A percentile compares a stretch with the other conserved stretches of the same genome.
Conservation (phyloP, 495 filamentous ascomycete genomes). For the Hyphodiscus hymeniophilus region DNA sequence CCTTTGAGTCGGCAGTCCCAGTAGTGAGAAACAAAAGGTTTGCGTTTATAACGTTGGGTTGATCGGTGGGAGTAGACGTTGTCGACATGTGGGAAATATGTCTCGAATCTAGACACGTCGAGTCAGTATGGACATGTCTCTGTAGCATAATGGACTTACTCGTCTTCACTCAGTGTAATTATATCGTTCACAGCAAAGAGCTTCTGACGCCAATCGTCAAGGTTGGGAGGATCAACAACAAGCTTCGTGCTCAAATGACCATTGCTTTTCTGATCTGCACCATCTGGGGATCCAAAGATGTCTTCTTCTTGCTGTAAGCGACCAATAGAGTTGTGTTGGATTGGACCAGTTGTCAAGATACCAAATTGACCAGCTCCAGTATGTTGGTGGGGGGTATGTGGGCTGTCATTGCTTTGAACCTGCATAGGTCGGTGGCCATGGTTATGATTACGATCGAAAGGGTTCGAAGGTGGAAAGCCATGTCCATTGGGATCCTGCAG, state of each 20-base stretch:
- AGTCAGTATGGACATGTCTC: constrained; percentile 11
- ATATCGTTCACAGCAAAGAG: constrained; percentile 71
- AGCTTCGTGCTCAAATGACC: constrained; percentile 47
- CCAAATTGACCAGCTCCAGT: constrained; percentile 32
- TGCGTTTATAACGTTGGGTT: constrained; percentile 78
- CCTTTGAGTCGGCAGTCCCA: constrained; percentile 90
- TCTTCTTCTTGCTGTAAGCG: constrained; percentile 31
- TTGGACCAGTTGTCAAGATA: constrained; percentile 32
- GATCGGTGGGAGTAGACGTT: constrained; percentile 90
- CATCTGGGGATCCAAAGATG: constrained; percentile 24
- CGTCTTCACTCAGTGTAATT: constrained; percentile 67
- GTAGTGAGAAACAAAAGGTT: constrained; percentile 77
- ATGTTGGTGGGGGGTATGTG: constrained; percentile 29
- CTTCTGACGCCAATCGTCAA: constrained; percentile 64
- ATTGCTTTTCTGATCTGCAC: constrained; percentile 37
- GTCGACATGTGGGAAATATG: constrained; percentile 84
- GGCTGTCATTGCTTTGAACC: constrained; percentile 22
- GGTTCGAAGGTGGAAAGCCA: constrained; percentile 25
- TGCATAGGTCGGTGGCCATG: constrained; percentile 24
- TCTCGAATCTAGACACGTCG: constrained; percentile 55
- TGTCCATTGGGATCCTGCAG: constrained; percentile 29
- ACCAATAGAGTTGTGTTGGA: constrained; percentile 27
- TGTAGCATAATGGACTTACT: constrained; percentile 43
- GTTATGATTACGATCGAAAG: constrained; percentile 28
- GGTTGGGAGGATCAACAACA: constrained; percentile 58